Percentiles rank a stretch among this genome's conserved stretches.
Evolutionary conservation across 371 early-diverging fungal genomes (phyloP).

Genomic region (Conidiobolus incongruus): DNA sequence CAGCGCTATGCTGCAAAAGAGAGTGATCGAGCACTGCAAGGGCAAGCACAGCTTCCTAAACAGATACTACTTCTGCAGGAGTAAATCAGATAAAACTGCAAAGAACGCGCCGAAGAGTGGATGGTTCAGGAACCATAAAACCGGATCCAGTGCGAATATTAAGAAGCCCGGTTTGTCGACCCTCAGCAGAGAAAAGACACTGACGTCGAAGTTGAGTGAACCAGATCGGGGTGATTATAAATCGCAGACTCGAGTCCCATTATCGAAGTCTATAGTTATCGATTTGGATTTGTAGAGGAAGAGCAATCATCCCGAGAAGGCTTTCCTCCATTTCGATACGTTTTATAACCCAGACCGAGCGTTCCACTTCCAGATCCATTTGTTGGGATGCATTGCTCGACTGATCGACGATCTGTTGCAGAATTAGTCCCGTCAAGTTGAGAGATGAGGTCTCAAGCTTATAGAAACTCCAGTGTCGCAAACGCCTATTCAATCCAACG

Average conservation of each 20-base stretch:
- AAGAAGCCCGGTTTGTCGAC: no score
- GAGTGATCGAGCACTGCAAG: constrained; percentile 55
- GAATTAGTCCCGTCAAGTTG: constrained; percentile 64
- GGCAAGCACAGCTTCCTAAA: constrained; percentile 57
- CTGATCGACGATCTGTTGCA: constrained; percentile 71
- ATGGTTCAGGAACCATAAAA: constrained; percentile 5
- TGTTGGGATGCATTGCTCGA: constrained; percentile 84
- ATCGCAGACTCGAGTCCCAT: constrained; percentile 11
- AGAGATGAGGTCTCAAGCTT: constrained; percentile 68
- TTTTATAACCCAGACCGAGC: constrained; percentile 66
- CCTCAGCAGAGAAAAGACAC: no score
- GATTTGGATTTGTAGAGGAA: constrained; percentile 53
- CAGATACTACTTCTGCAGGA: constrained; percentile 76
- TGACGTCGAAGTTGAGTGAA: no score
- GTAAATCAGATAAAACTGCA: constrained; percentile 45
- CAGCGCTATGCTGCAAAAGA: constrained; percentile 43
- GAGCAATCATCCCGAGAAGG: constrained; percentile 58
- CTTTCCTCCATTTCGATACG: constrained; percentile 74
- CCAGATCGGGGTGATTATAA: no score
- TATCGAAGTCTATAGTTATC: constrained; percentile 40
- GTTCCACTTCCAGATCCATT: constrained; percentile 85
- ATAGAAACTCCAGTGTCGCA: constrained; percentile 84
- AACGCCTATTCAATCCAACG: constrained; percentile 30
- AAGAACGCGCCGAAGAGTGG: constrained; percentile 2
- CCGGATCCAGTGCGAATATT: background rate